phyloP scores from a whole-genome alignment of 306 rosid genomes.

The Parietaria judaica region DNA sequence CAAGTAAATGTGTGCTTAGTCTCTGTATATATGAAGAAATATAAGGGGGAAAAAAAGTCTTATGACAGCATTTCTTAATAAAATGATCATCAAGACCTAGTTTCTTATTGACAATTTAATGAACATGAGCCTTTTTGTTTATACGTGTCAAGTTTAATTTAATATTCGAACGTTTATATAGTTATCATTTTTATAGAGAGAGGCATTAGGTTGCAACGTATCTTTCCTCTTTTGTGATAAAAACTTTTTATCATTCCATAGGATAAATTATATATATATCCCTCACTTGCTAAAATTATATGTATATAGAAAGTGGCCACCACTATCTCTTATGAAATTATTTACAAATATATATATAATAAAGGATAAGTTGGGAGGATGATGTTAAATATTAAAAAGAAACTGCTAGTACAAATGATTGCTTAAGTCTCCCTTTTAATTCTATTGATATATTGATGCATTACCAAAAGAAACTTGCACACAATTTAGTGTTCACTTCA shows the following conservation, averaged over 20 bases:
- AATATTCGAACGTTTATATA: background rate
- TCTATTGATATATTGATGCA: too few relatives aligned
- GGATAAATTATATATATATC: background rate
- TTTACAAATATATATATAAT: background rate
- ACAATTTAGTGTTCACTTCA: too few relatives aligned
- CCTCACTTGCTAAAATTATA: background rate
- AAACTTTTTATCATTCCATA: background rate
- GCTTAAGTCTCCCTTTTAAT: too few relatives aligned
- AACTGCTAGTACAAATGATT: too few relatives aligned
- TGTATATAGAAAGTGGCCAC: background rate
- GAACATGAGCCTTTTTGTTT: background rate
- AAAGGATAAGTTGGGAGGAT: too few relatives aligned
- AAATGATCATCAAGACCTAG: too few relatives aligned
- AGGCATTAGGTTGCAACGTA: background rate
- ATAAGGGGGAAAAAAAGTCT: background rate
- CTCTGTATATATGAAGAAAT: too few relatives aligned
- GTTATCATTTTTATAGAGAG: background rate
- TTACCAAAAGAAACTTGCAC: too few relatives aligned
- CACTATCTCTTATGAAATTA: background rate
- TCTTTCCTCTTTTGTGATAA: conserved; percentile 2
- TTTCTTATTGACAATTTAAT: too few relatives aligned
- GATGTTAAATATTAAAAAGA: too few relatives aligned
- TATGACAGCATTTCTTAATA: too few relatives aligned
- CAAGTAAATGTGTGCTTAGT: too few relatives aligned
- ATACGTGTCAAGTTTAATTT: background rate